A percentile compares a stretch with the other conserved stretches of the same genome.
Conservation (phyloP, 768 basidiomycete species). For the Kwoniella pini region DNA sequence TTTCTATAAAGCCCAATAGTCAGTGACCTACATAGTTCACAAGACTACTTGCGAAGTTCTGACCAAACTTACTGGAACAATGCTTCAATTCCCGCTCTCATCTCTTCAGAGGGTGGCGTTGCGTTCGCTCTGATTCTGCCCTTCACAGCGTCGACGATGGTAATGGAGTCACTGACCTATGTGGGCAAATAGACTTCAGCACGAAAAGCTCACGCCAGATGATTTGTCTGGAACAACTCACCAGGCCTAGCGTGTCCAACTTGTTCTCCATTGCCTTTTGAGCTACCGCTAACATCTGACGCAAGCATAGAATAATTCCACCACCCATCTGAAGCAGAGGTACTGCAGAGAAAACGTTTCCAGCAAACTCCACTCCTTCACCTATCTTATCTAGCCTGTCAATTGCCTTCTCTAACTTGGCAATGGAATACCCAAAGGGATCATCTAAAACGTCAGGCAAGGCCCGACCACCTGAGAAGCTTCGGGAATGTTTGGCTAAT, state of each 20-base stretch:
- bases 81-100: slow-evolving; percentile 1
- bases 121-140: neutral
- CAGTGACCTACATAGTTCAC: too few species aligned
- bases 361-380: neutral
- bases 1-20: neutral
- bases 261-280: slow-evolving; percentile 3
- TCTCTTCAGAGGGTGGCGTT: slow-evolving; percentile 1
- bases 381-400: neutral
- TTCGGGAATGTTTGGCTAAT: neutral
- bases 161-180: slow-evolving; percentile 15
- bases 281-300: slow-evolving; percentile 5
- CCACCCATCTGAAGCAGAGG: slow-evolving; percentile 6
- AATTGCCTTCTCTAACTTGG: slow-evolving; percentile 8
- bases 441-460: neutral
- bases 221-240: slow-evolving; percentile 3
- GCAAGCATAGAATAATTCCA: neutral
- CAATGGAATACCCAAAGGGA: neutral
- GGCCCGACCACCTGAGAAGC: neutral
- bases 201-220: neutral
- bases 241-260: slow-evolving; percentile 12
- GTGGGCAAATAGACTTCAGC: too few species aligned
- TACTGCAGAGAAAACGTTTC: neutral
- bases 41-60: neutral
- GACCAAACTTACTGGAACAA: slow-evolving; percentile 1
- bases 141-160: slow-evolving; percentile 10